Evolutionary conservation across 2,329 filamentous ascomycete genomes (phyloP), one percentile per base, ranked within the genome.

Genomic region (Monilinia laxa): DNA sequence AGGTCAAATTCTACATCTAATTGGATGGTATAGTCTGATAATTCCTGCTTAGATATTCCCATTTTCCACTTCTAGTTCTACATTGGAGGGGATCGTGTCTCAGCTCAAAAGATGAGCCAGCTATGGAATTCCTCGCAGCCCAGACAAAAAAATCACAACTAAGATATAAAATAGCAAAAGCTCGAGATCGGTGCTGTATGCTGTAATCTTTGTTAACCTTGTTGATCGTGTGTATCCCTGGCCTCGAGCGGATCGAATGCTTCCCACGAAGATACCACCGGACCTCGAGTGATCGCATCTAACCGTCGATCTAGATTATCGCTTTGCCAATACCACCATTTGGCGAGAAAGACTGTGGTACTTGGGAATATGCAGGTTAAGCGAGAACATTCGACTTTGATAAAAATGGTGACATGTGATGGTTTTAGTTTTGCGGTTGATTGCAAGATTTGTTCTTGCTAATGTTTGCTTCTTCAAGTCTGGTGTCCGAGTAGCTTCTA

Each of bases 241-340:
- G 35, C 28, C 38, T 42, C 57, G 28, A 60, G 47, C 42, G 42
- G 42, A 49, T 35, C 20, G 42, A 60, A 35, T 60, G 20, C 57
- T 60, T 20, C 42, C 42, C 28, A 49, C 20, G 49, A 35, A 49
- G 57, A 60, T 49, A 49, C 25, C 40, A 47, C 42, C 57, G 25
- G 23, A 47, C 20, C 20, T 60, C 42, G 18, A 60, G 28, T 60
- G 49, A 20, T 49, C 20, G 57, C 18, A 16, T 35, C 42, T 49
- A 49, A 49, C 57, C 28, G 28, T 49, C 25, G 18, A 35, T 42
- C 57, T 38, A 60, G 57, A 49, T 7, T 35, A 28, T 14, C 42
- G 28, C n/a, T 47, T 49, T 60, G 42, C 49, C 57, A 16, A 60
- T 60, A 38, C 42, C 28, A 60, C 42, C 12, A 23, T 49, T 60